A percentile compares a stretch with the other conserved stretches of the same genome.
phyloP scores from a whole-genome alignment of 140 eudicot genomes.

The Oenanthe javanica region DNA sequence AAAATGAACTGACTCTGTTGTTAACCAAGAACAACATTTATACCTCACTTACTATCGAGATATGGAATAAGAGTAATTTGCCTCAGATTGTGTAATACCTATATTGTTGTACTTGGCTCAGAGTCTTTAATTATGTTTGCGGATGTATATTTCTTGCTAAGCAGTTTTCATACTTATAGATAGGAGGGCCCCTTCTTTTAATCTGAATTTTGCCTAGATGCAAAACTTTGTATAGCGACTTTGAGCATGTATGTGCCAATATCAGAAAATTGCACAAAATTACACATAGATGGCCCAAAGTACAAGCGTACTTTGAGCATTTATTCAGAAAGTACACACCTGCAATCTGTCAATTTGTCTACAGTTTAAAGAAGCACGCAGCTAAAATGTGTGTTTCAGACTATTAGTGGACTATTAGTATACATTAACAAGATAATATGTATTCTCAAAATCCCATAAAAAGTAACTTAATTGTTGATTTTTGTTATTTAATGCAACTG shows the following conservation, averaged over 20 bases:
- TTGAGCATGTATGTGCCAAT: not conserved
- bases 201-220: not conserved
- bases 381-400: not conserved
- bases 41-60: not conserved
- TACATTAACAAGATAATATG: too few species aligned
- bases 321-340: too few species aligned
- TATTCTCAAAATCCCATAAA: too few species aligned
- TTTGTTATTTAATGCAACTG: too few species aligned
- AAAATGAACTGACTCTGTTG: constrained; percentile 5
- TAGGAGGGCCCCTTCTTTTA: too few species aligned
- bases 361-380: not conserved
- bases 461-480: too few species aligned
- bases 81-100: not conserved
- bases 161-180: not conserved
- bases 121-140: not conserved
- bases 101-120: not conserved
- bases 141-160: not conserved
- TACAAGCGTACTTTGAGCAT: too few species aligned
- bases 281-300: too few species aligned
- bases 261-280: too few species aligned
- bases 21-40: not conserved
- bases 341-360: not conserved
- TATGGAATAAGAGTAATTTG: not conserved
- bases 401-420: too few species aligned
- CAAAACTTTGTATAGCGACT: not conserved